Evolutionary conservation across 345 rosid genomes (phyloP).

Genomic region (Diplotaxis tenuifolia): DNA sequence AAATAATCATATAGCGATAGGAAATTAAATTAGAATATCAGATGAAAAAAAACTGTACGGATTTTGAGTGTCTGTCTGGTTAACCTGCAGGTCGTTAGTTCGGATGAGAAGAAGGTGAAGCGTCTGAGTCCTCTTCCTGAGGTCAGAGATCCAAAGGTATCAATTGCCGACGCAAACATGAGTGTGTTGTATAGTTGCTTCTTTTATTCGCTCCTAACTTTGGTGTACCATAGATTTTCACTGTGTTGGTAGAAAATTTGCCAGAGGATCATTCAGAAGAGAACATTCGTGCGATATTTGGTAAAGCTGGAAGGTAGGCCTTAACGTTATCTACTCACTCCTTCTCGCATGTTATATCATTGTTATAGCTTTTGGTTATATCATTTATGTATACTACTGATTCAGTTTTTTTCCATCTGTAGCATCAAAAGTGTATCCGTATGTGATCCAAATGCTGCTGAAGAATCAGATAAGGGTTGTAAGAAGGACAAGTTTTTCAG

Average conservation of each 20-base stretch:
- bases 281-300: conserved; percentile 62
- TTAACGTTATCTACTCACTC: not conserved
- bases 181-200: conserved; percentile 3
- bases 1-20: not conserved
- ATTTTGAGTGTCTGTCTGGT: conserved; percentile 26
- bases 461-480: conserved; percentile 56
- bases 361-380: conserved; percentile 2
- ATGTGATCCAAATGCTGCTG: conserved; percentile 55
- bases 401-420: conserved; percentile 4
- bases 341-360: not conserved
- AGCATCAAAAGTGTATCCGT: conserved; percentile 61
- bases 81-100: conserved; percentile 59
- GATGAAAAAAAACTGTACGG: not conserved
- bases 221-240: conserved; percentile 51
- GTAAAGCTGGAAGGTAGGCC: conserved; percentile 76
- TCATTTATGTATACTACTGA: conserved; percentile 2
- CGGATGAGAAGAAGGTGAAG: conserved; percentile 83
- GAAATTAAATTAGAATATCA: not conserved
- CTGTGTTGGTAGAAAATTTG: conserved; percentile 92
- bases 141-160: conserved; percentile 79
- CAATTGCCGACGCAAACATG: conserved; percentile 17
- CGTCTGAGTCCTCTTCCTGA: conserved; percentile 61
- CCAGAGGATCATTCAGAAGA: conserved; percentile 81
- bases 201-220: conserved; percentile 28
- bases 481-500: conserved; percentile 53